Base-by-base conservation (phyloP, 805 yeast genomes). In the Metschnikowia henanensis region DNA sequence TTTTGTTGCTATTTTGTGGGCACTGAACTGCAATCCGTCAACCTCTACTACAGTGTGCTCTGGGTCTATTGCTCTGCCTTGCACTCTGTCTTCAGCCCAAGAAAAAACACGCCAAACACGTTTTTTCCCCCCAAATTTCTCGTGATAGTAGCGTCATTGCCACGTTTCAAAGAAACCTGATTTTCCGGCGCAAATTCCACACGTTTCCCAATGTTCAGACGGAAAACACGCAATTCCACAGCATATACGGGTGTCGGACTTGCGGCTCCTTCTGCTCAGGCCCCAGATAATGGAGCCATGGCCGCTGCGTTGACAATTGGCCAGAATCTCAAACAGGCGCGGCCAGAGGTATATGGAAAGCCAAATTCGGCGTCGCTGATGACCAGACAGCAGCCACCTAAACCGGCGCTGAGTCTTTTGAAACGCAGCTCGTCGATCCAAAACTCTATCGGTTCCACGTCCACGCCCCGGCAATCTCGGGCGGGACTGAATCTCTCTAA, bases 221-320 rank as follows among this genome's bases (percentile, higher is more conserved):
- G 72, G 55, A 65, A 70, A 45, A 55, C 59, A 41, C 53, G 56
- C 21, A 65, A 61, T 39, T 50, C 55, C 38, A 62, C 72, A 15
- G 60, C 75, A 19, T 71, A 71, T 51, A 71, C 76, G 5, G 76
- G 75, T 19, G 75, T 71, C 19, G 68, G 68, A 49, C 71, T 61
- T 43, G 49, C 56, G 6, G 61, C 68, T 2, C 67, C 67, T 6
- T 51, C 64, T 5, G 41, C 60, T 13, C 58, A 47, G 39, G 70
- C 68, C 43, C 76, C 76, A 17, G 62, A 55, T 49, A 56, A 61
- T 35, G 58, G 59, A 33, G 76, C 76, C 16, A 55, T 66, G 58
- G 76, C 76, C 4, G 76, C 76, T 4, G 76, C 76, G 1, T 53
- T 68, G 37, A 64, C 74, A 23, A 71, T 71, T 47, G 76, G 76